Base-by-base conservation (phyloP, 495 filamentous ascomycete species). In the Rhypophila decipiens region DNA sequence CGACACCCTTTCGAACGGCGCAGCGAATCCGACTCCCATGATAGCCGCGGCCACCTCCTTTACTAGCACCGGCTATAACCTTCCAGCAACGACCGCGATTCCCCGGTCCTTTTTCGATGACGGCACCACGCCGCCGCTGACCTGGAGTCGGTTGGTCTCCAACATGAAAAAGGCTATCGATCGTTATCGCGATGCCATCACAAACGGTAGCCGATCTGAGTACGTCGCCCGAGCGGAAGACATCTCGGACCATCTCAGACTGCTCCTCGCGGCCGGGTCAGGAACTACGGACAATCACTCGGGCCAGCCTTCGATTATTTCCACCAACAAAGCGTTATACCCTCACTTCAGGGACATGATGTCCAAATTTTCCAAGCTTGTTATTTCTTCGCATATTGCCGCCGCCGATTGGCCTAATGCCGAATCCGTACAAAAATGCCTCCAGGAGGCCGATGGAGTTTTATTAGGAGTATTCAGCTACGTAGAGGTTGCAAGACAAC, bases 281-380 rank as follows among this genome's bases (percentile, higher is more conserved):
- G 88, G 88, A 42, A 97, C 93, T 3, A 98, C 93, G 1, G 93
- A 98, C 62, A 97, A 97, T 56, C 93, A 98, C 63, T 98, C 93
- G 10, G 94, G 94, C 37, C 93, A 96, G 52, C 93, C 94, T 23
- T 97, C 93, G n/a, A 96, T 97, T 61, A 98, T 98, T 44, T 93
- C 88, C 7, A 90, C 89, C 7, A 98, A 98, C 67, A 95, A 95
- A 67, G 83, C 87, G 2, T 73, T 98, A 36, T 96, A 97, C 58
- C 93, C 94, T 23, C 89, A 97, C 69, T 98, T 96, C 67, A 80
- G 94, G 42, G 94, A 96, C 60, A 96, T 96, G 85, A 98, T 98
- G 93, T 97, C 93, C 4, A 87, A 93, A 55, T 97, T 97, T 67
- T 97, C 94, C 31, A 98, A 97, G 65, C 74, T 98, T 31, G 94